These are phyloP conservation scores for Solanum chiquidenum DNA, from an alignment of 257 asterid species.

Conservation along the genomic window DNA sequence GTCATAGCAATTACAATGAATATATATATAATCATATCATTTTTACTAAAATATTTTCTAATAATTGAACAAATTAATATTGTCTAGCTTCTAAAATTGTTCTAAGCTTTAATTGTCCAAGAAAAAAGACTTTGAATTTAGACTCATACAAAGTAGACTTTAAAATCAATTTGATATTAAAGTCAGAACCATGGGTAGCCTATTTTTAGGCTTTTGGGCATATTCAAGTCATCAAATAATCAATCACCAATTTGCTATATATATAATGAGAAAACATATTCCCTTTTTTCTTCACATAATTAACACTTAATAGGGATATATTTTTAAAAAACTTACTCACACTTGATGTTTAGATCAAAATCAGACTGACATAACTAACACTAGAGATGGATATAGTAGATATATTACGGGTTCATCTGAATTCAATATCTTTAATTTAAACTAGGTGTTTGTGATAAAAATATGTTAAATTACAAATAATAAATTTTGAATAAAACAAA, in stretches of 20 bases:
- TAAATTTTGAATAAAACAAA: neutral
- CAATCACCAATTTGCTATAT: neutral
- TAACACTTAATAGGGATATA: neutral
- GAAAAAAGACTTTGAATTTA: neutral
- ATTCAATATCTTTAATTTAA: neutral
- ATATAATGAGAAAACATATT: neutral
- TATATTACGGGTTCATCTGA: neutral
- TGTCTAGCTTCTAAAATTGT: neutral
- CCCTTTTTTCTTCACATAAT: neutral
- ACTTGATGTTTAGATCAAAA: neutral
- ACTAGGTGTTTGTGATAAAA: neutral
- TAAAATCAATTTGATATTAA: neutral
- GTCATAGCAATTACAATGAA: neutral
- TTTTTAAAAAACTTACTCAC: neutral
- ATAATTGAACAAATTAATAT: neutral
- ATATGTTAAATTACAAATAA: neutral
- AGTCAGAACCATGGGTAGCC: neutral
- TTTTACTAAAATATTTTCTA: neutral
- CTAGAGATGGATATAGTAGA: neutral
- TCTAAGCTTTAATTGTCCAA: neutral
- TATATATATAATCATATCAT: neutral
- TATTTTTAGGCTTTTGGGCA: neutral
- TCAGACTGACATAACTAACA: neutral
- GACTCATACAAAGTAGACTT: neutral
- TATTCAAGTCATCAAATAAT: neutral